Percentiles rank a stretch among this genome's conserved stretches.
phyloP scores from a whole-genome alignment of 495 filamentous ascomycete species.

The Tuber umbilicatum region DNA sequence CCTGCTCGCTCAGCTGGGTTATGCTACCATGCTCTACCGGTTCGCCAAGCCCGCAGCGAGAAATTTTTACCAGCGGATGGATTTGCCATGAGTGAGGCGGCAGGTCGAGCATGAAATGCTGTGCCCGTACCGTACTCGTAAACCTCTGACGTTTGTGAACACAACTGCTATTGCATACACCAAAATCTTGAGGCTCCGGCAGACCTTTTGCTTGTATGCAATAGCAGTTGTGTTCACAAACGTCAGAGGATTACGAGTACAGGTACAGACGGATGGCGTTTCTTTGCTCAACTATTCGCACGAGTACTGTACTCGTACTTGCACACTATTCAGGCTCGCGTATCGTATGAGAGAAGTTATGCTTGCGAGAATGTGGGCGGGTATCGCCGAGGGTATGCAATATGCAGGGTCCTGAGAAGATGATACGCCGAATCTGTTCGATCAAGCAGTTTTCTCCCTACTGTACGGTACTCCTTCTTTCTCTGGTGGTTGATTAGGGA shows the following conservation, averaged over 20 bases:
- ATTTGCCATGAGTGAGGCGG: not conserved
- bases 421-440: not conserved
- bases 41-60: not conserved
- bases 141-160: too few species aligned
- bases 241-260: too few species aligned
- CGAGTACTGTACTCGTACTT: too few species aligned
- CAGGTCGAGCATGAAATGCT: not conserved
- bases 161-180: too few species aligned
- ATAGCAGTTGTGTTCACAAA: too few species aligned
- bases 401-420: not conserved
- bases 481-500: not conserved
- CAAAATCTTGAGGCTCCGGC: too few species aligned
- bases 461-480: not conserved
- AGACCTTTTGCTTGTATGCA: too few species aligned
- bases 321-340: not conserved
- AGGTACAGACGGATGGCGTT: not conserved
- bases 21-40: not conserved
- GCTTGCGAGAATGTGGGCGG: not conserved
- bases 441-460: not conserved
- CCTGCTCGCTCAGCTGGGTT: not conserved
- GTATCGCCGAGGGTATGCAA: not conserved
- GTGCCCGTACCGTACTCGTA: too few species aligned
- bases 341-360: not conserved
- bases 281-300: too few species aligned
- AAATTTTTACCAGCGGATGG: not conserved